phyloP scores from a whole-genome alignment of 2,329 filamentous ascomycete genomes.

The Colletotrichum tanaceti region DNA sequence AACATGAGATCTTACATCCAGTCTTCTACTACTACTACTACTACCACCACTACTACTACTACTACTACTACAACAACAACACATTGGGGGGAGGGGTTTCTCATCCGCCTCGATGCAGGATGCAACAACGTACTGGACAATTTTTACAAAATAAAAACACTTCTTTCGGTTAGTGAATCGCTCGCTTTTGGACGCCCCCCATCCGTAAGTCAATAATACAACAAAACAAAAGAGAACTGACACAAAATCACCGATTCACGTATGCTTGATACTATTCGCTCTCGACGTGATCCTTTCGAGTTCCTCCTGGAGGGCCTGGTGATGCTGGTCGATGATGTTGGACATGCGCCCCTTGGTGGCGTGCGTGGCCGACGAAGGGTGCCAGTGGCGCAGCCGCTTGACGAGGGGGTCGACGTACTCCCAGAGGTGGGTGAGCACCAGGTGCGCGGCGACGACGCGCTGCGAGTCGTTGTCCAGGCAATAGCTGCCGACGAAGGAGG shows the following conservation, averaged over 20 bases:
- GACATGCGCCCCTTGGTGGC: slow-evolving; percentile 5
- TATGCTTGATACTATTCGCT: slow-evolving; percentile 14
- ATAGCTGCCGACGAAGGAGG: slow-evolving; percentile 13
- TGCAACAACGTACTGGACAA: too few relatives aligned
- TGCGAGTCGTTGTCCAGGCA: slow-evolving; percentile 20
- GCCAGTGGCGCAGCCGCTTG: slow-evolving; percentile 22
- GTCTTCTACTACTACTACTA: too few relatives aligned
- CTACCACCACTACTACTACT: too few relatives aligned
- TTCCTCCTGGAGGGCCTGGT: slow-evolving; percentile 17
- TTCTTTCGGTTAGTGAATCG: too few relatives aligned
- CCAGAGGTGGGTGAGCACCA: slow-evolving; percentile 21
- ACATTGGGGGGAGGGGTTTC: too few relatives aligned
- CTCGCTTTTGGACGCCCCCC: too few relatives aligned
- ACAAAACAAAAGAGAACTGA: too few relatives aligned
- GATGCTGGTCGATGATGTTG: slow-evolving; percentile 21
- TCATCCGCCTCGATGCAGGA: neutral
- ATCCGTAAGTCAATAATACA: too few relatives aligned
- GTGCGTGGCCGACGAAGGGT: neutral
- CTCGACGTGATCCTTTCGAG: slow-evolving; percentile 10
- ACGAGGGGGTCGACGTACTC: slow-evolving; percentile 25
- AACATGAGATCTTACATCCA: neutral
- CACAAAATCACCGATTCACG: rapidly evolving
- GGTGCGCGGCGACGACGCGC: slow-evolving; percentile 17
- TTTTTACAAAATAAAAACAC: too few relatives aligned
- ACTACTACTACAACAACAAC: too few relatives aligned